Conservation (phyloP, 169 alveolate genomes). For the Besnoitia besnoiti region DNA sequence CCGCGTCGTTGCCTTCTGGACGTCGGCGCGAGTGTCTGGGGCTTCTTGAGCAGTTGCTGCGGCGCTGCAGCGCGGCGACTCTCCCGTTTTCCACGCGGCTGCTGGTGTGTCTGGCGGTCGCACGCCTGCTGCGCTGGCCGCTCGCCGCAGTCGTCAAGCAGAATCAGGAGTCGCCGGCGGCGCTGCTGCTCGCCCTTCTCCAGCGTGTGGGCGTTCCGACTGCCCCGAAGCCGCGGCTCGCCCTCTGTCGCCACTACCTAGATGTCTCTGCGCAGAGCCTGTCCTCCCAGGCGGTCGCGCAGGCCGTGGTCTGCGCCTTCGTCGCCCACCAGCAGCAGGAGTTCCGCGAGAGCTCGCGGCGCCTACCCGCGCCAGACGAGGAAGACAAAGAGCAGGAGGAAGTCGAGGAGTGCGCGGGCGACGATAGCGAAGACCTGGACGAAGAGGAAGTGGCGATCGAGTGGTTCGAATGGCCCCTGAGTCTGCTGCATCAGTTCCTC, state of each 20-base stretch:
- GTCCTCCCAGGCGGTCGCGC: slow-evolving; percentile 50
- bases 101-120: slow-evolving; percentile 43
- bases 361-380: not conserved
- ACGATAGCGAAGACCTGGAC: not conserved
- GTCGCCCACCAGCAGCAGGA: not conserved
- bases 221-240: slow-evolving; percentile 15
- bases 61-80: slow-evolving; percentile 49
- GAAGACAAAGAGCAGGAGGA: not conserved
- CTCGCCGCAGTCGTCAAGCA: slow-evolving; percentile 50
- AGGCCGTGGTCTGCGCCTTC: not conserved
- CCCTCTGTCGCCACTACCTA: slow-evolving; percentile 53
- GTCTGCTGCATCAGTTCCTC: slow-evolving; percentile 50
- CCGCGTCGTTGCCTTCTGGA: not conserved
- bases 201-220: slow-evolving; percentile 60
- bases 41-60: slow-evolving; percentile 49
- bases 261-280: not conserved
- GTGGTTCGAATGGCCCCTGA: slow-evolving; percentile 67
- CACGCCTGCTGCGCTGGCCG: slow-evolving; percentile 27
- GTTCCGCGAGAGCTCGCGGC: not conserved
- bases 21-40: not conserved
- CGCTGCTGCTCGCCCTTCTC: slow-evolving; percentile 58
- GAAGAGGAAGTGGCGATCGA: not conserved
- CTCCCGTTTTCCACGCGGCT: slow-evolving; percentile 39
- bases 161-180: slow-evolving; percentile 49
- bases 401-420: not conserved